Evolutionary conservation across 352 stramenopile species (phyloP).

Genomic region (Globisporangium viniferum): DNA sequence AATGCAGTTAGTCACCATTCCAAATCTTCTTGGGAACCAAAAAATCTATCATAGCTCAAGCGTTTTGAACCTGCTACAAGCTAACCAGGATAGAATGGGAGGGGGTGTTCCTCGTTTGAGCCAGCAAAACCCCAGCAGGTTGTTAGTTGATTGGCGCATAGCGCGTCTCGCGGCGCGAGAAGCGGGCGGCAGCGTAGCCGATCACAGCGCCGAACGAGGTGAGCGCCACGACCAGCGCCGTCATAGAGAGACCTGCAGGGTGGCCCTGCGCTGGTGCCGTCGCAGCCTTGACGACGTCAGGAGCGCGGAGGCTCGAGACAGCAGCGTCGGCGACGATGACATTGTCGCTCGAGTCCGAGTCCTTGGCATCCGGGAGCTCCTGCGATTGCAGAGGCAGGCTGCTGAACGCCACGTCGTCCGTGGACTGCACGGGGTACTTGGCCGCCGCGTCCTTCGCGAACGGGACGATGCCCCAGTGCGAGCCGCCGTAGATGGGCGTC

Average conservation of each 20-base stretch:
- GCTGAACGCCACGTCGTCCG: constrained; percentile 62
- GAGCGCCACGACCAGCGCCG: constrained; percentile 9
- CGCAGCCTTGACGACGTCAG: neutral
- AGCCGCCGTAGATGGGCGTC: constrained; percentile 58
- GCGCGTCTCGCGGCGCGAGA: constrained; percentile 7
- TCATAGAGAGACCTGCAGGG: constrained; percentile 4
- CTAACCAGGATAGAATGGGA: neutral
- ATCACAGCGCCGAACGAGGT: constrained; percentile 17
- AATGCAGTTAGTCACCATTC: too few species aligned
- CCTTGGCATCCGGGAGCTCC: constrained; percentile 34
- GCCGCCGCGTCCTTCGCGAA: constrained; percentile 61
- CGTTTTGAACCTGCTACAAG: neutral
- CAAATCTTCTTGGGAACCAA: neutral
- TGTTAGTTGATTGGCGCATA: constrained; percentile 20
- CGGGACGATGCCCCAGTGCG: constrained; percentile 52
- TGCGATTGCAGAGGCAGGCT: constrained; percentile 40
- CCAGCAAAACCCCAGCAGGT: neutral
- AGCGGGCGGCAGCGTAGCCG: constrained; percentile 12
- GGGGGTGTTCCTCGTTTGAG: neutral
- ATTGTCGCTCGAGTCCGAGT: constrained; percentile 14
- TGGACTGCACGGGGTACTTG: constrained; percentile 82
- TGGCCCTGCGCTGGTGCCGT: constrained; percentile 1
- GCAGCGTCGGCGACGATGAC: neutral
- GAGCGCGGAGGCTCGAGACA: constrained; percentile 8
- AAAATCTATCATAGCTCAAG: neutral